Percentiles rank a stretch among this genome's conserved stretches.
These are phyloP conservation scores for Alternaria sp. DNA, from an alignment of 2,329 filamentous ascomycete genomes.

Conservation along the genomic window DNA sequence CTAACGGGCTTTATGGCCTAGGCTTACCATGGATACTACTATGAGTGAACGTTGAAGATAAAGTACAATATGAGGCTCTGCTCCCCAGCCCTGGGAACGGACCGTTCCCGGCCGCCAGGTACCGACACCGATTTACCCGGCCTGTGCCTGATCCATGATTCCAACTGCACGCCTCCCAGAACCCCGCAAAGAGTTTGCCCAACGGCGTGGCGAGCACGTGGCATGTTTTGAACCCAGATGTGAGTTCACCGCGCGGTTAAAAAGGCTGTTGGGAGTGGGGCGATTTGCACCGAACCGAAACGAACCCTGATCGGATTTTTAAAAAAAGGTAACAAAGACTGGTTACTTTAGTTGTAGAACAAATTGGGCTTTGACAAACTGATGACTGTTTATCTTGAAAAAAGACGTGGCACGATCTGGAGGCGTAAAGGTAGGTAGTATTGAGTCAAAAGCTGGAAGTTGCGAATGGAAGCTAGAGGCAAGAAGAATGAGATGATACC, in stretches of 20 bases:
- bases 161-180: background rate
- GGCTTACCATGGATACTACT: background rate
- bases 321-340: background rate
- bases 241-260: constrained; percentile 14
- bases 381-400: background rate
- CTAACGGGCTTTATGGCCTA: background rate
- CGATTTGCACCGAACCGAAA: background rate
- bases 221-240: constrained; percentile 12
- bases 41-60: background rate
- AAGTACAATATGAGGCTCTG: background rate
- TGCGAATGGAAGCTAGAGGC: background rate
- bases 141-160: background rate
- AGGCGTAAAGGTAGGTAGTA: background rate
- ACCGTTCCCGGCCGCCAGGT: constrained; percentile 3
- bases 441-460: background rate
- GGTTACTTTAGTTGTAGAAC: too few relatives aligned
- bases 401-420: background rate
- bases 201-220: background rate
- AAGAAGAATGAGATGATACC: background rate
- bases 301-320: background rate
- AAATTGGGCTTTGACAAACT: background rate
- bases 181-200: background rate
- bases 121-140: constrained; percentile 1
- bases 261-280: constrained; percentile 2
- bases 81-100: background rate